Evolutionary conservation across 352 stramenopile genomes (phyloP).

Genomic region (Albugo candida): DNA sequence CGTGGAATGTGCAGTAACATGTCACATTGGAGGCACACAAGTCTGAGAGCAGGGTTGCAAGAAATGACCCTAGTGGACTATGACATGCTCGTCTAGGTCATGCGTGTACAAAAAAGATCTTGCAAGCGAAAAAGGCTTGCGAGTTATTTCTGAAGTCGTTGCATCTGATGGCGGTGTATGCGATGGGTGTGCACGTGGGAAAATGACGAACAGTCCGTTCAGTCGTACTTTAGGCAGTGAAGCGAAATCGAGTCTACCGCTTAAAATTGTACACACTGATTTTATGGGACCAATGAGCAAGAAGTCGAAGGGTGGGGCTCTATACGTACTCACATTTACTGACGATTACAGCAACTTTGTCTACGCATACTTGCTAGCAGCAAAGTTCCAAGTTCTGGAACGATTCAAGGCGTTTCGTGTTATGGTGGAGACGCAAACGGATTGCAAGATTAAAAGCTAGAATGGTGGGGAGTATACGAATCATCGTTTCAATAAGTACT

Average conservation of each 20-base stretch:
- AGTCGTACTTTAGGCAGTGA: slow-evolving; percentile 1
- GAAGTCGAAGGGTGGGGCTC: slow-evolving; percentile 2
- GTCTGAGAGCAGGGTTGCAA: too few species aligned
- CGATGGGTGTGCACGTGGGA: slow-evolving; percentile 7
- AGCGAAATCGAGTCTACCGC: slow-evolving; percentile 1
- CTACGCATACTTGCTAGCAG: not conserved
- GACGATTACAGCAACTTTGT: slow-evolving; percentile 8
- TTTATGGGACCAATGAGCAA: slow-evolving; percentile 4
- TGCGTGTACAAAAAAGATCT: not conserved
- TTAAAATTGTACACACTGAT: slow-evolving; percentile 9
- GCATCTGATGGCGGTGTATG: slow-evolving; percentile 1
- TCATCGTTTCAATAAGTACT: slow-evolving; percentile 2
- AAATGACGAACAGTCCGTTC: slow-evolving; percentile 4
- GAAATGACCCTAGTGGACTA: not conserved
- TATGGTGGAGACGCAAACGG: slow-evolving; percentile 2
- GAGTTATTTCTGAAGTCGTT: not conserved
- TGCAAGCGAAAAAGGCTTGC: not conserved
- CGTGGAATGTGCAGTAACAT: too few species aligned
- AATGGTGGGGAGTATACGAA: slow-evolving; percentile 11
- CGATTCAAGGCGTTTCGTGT: slow-evolving; percentile 3
- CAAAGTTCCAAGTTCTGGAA: slow-evolving; percentile 2
- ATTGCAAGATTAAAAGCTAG: slow-evolving; percentile 5
- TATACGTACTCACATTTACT: slow-evolving; percentile 10
- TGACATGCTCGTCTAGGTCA: slow-evolving; percentile 10
- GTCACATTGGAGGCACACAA: too few species aligned